Evolutionary conservation across 129 eudicot species (phyloP), one percentile per base, ranked within the genome.

Genomic region (Pulicaria dysenterica): DNA sequence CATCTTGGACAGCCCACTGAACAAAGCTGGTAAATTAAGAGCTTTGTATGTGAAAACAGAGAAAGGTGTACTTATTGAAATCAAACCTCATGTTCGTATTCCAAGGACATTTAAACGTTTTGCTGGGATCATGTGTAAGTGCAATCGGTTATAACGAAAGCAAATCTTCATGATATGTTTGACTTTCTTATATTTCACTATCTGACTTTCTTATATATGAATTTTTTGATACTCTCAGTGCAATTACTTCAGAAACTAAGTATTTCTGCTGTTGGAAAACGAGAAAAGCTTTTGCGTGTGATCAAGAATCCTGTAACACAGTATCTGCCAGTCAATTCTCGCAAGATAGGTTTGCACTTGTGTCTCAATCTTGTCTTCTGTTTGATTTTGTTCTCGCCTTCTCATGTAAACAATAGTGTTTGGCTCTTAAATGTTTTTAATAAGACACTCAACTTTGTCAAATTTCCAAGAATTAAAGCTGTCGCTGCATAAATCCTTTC

Each of bases 121-220:
- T 74, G 84, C 99, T 19, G 99, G 99, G 54, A 82, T 94, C 83
- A 94, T 94, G 86, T 81, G 99, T 90, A 77, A 84, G 98, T 81
- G 70, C 17, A 16, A 54, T 45, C 10, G n/a, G 13, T 54, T 70
- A 3, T 12, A 48, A 3, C 43, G 37, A 7, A 49, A 44, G 5
- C 45, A 55, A 15, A 61, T 74, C 38, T 37, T 62, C 36, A 19
- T 58, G 44, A 50, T 15, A 57, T 41, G 45, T 24, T 39, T 61
- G n/a, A 16, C 74, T 7, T 51, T 69, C 12, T 15, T 7, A 14
- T 73, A 36, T 58, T 3, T 2, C 44, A 14, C 54, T 47, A 24
- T 24, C 31, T 24, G 31, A 24, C 31, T 56, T 54, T 42, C 53
- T 37, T 41, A 36, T 48, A 7, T 37, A 5, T 53, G 43, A 45